Base-by-base conservation (phyloP, 2,329 filamentous ascomycete species). In the Epichloe gansuensis region DNA sequence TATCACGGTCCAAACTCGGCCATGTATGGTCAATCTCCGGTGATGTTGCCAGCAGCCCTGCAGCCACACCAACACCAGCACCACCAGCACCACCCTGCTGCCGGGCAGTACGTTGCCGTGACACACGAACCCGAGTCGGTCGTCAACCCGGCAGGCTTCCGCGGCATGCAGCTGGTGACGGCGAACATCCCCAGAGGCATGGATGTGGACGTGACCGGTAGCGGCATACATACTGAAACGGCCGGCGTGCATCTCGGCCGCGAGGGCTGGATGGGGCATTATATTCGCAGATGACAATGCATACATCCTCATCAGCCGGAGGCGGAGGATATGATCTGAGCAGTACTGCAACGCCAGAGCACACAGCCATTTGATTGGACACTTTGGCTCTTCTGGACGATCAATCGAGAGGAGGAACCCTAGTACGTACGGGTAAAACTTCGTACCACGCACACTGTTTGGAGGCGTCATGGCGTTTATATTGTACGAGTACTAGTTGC, bases 281-380 rank as follows among this genome's bases (percentile, higher is more conserved):
- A 50, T 35, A 52, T 47, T 31, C 45, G 8, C 50, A 50, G 11
- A 52, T 54, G 53, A 42, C 41, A 9, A 49, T 54, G 25, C 41
- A 42, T 35, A 13, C 45, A 17, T 38, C 52, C 13, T 28, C 46
- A 5, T 39, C 46, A 21, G 31, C 49, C 31, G 31, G 34, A 25
- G 25, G 25, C 4, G 31, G 41, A 38, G 45, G 45, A 21, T 54
- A 54, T 17, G 23, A n/a, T 17, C 39, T 51, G 25, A 44, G 45
- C 45, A 44, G 47, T 25, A 25, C 45, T 13, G 39, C 41, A 5
- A 46, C 21, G 17, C 41, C 49, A n/a, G 52, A 54, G 41, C 39
- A 51, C 25, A 34, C 48, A 46, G 34, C 5, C 48, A 37, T 7
- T 39, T 46, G 39, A 28, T 41, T 15, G 39, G 45, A 28, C 31